Evolutionary conservation across 495 filamentous ascomycete species (phyloP), one percentile per base, ranked within the genome.

Genomic region (Hypomontagnella monticulosa): DNA sequence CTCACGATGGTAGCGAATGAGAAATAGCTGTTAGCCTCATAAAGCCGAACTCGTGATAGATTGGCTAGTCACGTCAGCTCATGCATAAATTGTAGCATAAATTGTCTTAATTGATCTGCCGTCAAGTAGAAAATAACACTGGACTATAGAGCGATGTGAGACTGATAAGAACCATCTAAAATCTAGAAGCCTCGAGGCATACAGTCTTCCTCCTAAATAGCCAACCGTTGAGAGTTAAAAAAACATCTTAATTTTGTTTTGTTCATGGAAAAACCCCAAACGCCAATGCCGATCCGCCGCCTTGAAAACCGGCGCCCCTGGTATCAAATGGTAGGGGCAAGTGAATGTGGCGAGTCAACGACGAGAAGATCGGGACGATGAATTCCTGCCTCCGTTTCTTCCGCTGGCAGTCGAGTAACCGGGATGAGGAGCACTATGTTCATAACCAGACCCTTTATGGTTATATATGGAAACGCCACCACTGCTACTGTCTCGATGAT

Each of bases 181-280:
- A 15, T 62, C 49, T 66, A 56, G 16, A 44, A 50, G 63, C 63
- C 64, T 15, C 32, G 57, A 48, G 64, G 64, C 64, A 37, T 57
- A 16, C 46, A 46, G 16, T 61, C 37, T 61, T 56, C 30, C 47
- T 60, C 10, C 16, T 40, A 6, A 14, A 32, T 20, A 15, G 18
- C 18, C 32, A 19, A 14, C 16, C 49, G 12, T 23, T 16, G 23
- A 37, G 3, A 58, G 27, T 20, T 14, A 48, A 33, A 14, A 55
- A 37, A 37, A 42, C 14, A 34, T 42, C 10, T 38, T 46, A 27
- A n/a, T 59, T 46, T 38, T n/a, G n/a, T 46, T 18, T 9, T 14
- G 20, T 38, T 6, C 2, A 27, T 16, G n/a, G 6, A 27, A 27
- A 49, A 44, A 30, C 33, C 36, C 44, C 4, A n/a, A 15, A 19